Conservation (phyloP, 352 stramenopile species). For the Phytopythium cucurbitacearum region DNA sequence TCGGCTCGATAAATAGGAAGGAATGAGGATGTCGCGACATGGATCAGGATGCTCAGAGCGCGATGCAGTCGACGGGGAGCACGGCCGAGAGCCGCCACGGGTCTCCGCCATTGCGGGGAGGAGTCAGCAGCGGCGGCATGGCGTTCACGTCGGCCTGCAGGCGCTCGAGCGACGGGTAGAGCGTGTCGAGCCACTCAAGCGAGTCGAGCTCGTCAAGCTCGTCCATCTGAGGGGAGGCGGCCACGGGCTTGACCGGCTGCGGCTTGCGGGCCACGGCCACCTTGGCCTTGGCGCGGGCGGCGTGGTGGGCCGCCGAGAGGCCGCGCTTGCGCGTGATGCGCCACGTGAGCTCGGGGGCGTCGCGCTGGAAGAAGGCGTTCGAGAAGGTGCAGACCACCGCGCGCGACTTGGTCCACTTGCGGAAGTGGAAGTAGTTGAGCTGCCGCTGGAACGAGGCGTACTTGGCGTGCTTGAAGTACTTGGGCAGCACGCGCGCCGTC, state of each 20-base stretch:
- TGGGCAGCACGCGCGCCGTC: conserved; percentile 78
- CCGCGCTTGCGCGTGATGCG: conserved; percentile 57
- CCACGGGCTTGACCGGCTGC: conserved; percentile 13
- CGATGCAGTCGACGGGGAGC: too few relatives aligned
- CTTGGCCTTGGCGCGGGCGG: background rate
- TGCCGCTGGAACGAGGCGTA: conserved; percentile 89
- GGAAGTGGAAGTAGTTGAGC: conserved; percentile 91
- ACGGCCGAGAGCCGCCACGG: too few relatives aligned
- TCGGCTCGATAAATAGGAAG: too few relatives aligned
- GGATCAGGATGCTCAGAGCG: too few relatives aligned
- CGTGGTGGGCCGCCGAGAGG: conserved; percentile 7
- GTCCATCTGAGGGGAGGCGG: conserved; percentile 3
- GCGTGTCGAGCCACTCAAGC: conserved; percentile 57
- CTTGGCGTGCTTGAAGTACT: conserved; percentile 90
- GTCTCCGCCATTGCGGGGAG: too few relatives aligned
- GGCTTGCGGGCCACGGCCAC: background rate
- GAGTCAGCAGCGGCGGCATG: background rate
- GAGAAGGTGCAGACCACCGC: conserved; percentile 74
- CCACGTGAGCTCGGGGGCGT: conserved; percentile 56
- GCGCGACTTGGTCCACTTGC: conserved; percentile 77
- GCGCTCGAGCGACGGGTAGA: conserved; percentile 56
- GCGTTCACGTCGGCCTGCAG: conserved; percentile 15
- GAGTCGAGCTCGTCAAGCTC: conserved; percentile 18
- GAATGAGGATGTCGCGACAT: too few relatives aligned
- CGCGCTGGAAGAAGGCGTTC: conserved; percentile 61